A percentile compares a stretch with the other conserved stretches of the same genome.
phyloP scores from a whole-genome alignment of 106 monocot genomes.

The Dactylorhiza incarnata region DNA sequence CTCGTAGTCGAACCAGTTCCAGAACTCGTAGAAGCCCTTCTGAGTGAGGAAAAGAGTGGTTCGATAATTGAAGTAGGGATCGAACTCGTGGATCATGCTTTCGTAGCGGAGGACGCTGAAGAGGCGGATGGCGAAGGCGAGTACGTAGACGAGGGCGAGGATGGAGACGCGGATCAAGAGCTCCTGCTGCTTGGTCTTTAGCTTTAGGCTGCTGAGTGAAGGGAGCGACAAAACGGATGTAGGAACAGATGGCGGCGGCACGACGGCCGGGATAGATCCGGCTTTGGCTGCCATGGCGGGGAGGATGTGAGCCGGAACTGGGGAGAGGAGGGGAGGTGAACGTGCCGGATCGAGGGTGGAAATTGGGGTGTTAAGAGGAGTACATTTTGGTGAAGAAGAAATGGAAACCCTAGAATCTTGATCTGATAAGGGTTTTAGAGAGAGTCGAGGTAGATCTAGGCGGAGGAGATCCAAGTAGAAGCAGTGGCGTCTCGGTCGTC shows the following conservation, averaged over 20 bases:
- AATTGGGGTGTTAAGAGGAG: neutral
- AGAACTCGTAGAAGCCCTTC: constrained; percentile 65
- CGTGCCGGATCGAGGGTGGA: neutral
- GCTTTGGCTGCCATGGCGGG: constrained; percentile 16
- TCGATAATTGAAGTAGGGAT: constrained; percentile 84
- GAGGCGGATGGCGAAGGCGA: constrained; percentile 66
- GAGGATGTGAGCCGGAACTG: neutral
- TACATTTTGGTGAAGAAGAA: neutral
- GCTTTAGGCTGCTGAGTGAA: constrained; percentile 25
- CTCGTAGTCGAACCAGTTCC: constrained; percentile 86
- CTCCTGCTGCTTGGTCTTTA: constrained; percentile 78
- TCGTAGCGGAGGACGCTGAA: constrained; percentile 77
- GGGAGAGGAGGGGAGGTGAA: neutral
- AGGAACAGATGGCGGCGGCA: constrained; percentile 2
- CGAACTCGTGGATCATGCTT: constrained; percentile 88
- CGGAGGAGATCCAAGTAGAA: neutral
- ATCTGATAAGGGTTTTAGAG: neutral
- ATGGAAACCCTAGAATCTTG: neutral
- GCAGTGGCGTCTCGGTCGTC: neutral
- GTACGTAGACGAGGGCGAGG: constrained; percentile 61
- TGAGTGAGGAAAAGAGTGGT: constrained; percentile 64
- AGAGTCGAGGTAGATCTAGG: neutral
- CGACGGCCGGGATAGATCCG: neutral
- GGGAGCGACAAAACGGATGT: constrained; percentile 3
- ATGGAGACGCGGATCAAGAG: constrained; percentile 62